Base-by-base conservation (phyloP, 805 yeast species). In the Yamadazyma phyllophila region DNA sequence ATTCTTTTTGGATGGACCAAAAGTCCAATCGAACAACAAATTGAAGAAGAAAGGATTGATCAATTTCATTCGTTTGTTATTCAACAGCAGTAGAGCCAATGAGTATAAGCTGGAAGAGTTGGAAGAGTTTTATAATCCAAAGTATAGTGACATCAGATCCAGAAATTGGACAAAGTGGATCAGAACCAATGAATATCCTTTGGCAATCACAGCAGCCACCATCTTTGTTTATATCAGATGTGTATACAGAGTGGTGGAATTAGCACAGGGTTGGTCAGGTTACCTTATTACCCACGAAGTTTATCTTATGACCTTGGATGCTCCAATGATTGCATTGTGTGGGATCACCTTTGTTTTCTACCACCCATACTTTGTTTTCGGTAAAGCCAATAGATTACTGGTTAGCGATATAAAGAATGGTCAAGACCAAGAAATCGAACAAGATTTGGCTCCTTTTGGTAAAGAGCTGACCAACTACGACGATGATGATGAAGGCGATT, bases 191-290 rank as follows among this genome's bases (percentile, higher is more conserved):
- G 66, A 53, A 46, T 65, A 52, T 44, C 67, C 69, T 3, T 46
- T 65, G 20, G 72, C 64, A 1, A 54, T 66, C n/a, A 57, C 69
- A 3, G 7, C 53, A 1, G 64, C 69, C 1, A 67, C 66, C 2
- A 7, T 63, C 26, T 53, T 55, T 26, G 57, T 68, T 36, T 67
- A 64, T 51, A 61, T 66, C 45, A 52, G 65, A 41, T 62, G 67
- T 47, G 41, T 66, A 10, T 69, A 69, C 48, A 57, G 74, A 54
- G 71, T 67, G 32, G 70, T 66, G 14, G 73, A 69, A 51, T 60
- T 69, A 47, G 57, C 65, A 14, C 63, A 67, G 47, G 73, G 74
- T 1, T 67, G 62, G 52, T 20, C 33, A 6, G 74, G 74, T 2
- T 66, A 60, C 51, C 58, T 67, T 37, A 57, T 66, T 33, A 53